phyloP scores from a whole-genome alignment of 352 stramenopile species.

The Phytophthora tentaculata region DNA sequence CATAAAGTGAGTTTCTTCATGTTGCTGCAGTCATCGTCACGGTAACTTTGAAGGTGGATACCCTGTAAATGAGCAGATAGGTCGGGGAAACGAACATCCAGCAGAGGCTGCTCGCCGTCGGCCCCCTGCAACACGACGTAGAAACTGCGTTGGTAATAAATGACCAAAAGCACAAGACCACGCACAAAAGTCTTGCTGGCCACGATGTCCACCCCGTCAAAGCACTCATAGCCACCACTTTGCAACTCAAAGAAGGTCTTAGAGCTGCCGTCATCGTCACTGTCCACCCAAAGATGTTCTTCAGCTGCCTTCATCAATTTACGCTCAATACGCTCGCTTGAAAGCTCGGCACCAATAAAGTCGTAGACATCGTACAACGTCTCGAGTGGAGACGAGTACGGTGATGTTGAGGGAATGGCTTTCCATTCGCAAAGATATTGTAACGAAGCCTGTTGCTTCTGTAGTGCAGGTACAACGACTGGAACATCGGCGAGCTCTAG shows the following conservation, averaged over 20 bases:
- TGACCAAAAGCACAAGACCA: slow-evolving; percentile 80
- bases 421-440: slow-evolving; percentile 94
- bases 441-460: slow-evolving; percentile 93
- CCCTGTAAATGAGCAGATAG: slow-evolving; percentile 90
- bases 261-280: slow-evolving; percentile 47
- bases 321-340: slow-evolving; percentile 77
- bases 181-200: slow-evolving; percentile 89
- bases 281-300: slow-evolving; percentile 92
- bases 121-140: slow-evolving; percentile 92
- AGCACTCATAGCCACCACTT: slow-evolving; percentile 85
- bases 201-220: slow-evolving; percentile 86
- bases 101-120: slow-evolving; percentile 91
- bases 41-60: slow-evolving; percentile 86
- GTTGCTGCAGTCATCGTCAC: slow-evolving; percentile 79
- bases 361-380: slow-evolving; percentile 88
- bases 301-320: slow-evolving; percentile 87
- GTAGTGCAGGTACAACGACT: slow-evolving; percentile 90
- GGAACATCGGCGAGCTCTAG: slow-evolving; percentile 91
- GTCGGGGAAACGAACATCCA: slow-evolving; percentile 95
- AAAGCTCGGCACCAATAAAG: slow-evolving; percentile 85
- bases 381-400: slow-evolving; percentile 74
- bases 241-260: slow-evolving; percentile 96
- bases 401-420: slow-evolving; percentile 66
- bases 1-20: slow-evolving; percentile 95
- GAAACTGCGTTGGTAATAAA: slow-evolving; percentile 90